Evolutionary conservation across 805 yeast species (phyloP), one percentile per base, ranked within the genome.

Genomic region (Hanseniaspora guilliermondii): DNA sequence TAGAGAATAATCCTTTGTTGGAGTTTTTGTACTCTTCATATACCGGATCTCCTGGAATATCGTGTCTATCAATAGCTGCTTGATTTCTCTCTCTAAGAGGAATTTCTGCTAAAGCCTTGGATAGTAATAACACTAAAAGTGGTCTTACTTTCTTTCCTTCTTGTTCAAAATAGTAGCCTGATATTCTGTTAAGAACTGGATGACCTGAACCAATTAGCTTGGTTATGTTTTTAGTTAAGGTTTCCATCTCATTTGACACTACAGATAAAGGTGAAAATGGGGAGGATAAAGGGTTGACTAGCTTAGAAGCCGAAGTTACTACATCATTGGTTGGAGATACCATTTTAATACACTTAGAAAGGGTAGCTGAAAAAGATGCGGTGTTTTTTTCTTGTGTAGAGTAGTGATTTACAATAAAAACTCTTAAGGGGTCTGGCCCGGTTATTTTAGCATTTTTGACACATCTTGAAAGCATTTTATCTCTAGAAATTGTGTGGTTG

Each of bases 61-160:
- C 93, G 40, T 72, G 65, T 42, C 65, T 68, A 66, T 85, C 93
- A 36, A 85, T 78, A 12, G 67, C 64, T 27, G 82, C 75, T 57
- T 91, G 71, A 56, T 78, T 76, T 61, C 96, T 74, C 64, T 86
- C 73, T 27, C 74, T 75, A 16, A 73, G 58, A 2, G 97, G 96
- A 41, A 89, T 86, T 57, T 76, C 73, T 57, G 83, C 76, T 54
- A 91, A 73, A 4, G 96, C 93, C 62, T 87, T 84, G 36, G 94
- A 79, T 53, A 93, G 72, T 48, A 93, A 70, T 56, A 93, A 72
- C 12, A 93, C 97, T 57, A 93, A 78, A 59, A 93, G 70, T 1
- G 98, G 98, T 56, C 98, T 76, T 19, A 93, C 87, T 64, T 89
- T 94, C 68, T 93, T 93, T 6, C 98, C 97, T 65, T 91, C 96